Evolutionary conservation across 2,329 filamentous ascomycete genomes (phyloP).

Genomic region (Exserohilum rostratum): DNA sequence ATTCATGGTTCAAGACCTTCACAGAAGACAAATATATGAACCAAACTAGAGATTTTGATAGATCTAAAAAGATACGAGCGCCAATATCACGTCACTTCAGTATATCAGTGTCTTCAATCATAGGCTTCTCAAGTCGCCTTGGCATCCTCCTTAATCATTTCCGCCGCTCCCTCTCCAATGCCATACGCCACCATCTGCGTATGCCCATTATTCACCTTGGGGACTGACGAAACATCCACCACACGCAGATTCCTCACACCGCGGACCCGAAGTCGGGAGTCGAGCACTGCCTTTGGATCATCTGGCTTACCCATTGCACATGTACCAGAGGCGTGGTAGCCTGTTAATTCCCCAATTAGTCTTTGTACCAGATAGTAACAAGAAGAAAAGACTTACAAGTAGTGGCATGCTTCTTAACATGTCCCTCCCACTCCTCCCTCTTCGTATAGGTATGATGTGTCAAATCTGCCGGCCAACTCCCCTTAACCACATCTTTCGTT

Average conservation of each 20-base stretch:
- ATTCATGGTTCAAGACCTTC: too few relatives aligned
- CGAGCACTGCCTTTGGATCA: constrained; percentile 46
- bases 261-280: constrained; percentile 38
- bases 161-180: constrained; percentile 41
- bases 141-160: constrained; percentile 39
- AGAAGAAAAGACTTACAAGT: constrained; percentile 55
- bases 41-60: too few relatives aligned
- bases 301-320: constrained; percentile 57
- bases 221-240: constrained; percentile 35
- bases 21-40: too few relatives aligned
- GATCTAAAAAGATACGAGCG: too few relatives aligned
- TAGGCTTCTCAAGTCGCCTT: too few relatives aligned
- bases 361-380: too few relatives aligned
- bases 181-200: constrained; percentile 47
- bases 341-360: constrained; percentile 22
- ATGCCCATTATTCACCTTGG: constrained; percentile 40
- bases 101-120: too few relatives aligned
- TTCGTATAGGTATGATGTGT: constrained; percentile 60
- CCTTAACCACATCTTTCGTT: constrained; percentile 65
- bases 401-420: constrained; percentile 64
- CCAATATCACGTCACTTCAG: too few relatives aligned
- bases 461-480: constrained; percentile 62
- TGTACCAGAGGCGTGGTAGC: constrained; percentile 63
- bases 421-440: constrained; percentile 64
- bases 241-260: constrained; percentile 35